A percentile compares a stretch with the other conserved stretches of the same genome.
phyloP scores from a whole-genome alignment of 2,329 filamentous ascomycete genomes.

The Nothopassalora personata region DNA sequence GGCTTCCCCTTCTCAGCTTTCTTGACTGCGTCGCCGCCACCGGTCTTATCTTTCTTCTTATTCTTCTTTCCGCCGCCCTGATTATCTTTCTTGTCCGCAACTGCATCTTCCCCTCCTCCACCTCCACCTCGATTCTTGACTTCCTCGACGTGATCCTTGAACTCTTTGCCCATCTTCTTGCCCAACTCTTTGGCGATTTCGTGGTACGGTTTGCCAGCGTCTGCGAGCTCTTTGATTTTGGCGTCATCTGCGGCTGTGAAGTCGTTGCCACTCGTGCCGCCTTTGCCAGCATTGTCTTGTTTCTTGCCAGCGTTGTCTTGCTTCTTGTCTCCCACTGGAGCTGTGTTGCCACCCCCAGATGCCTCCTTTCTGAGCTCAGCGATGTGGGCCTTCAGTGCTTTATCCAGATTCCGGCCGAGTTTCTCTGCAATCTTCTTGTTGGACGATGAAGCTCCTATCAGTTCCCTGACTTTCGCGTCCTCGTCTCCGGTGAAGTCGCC shows the following conservation, averaged over 20 bases:
- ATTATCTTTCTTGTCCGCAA: constrained; percentile 6
- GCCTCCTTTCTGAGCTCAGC: constrained; percentile 30
- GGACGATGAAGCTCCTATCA: constrained; percentile 30
- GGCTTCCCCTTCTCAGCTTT: constrained; percentile 11
- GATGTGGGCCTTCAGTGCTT: constrained; percentile 27
- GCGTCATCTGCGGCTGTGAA: constrained; percentile 16
- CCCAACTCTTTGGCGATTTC: constrained; percentile 6
- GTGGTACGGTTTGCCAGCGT: constrained; percentile 4
- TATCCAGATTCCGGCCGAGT: constrained; percentile 26
- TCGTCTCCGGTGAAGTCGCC: constrained; percentile 32
- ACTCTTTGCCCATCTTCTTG: constrained; percentile 4
- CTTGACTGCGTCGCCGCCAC: constrained; percentile 18
- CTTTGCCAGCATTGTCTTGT: constrained; percentile 6
- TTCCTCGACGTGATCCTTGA: constrained; percentile 9
- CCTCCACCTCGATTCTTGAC: neutral
- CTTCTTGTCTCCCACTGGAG: constrained; percentile 1
- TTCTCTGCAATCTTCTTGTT: constrained; percentile 32
- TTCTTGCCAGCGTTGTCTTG: constrained; percentile 5
- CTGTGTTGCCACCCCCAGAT: neutral
- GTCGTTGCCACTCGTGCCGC: constrained; percentile 7
- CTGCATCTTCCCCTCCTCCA: neutral
- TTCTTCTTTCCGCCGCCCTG: constrained; percentile 10
- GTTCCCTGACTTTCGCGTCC: constrained; percentile 36
- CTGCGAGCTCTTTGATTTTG: constrained; percentile 15
- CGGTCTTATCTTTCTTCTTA: constrained; percentile 14